A percentile compares a stretch with the other conserved stretches of the same genome.
phyloP scores from a whole-genome alignment of 768 basidiomycete genomes.

The Lentinula aciculospora region DNA sequence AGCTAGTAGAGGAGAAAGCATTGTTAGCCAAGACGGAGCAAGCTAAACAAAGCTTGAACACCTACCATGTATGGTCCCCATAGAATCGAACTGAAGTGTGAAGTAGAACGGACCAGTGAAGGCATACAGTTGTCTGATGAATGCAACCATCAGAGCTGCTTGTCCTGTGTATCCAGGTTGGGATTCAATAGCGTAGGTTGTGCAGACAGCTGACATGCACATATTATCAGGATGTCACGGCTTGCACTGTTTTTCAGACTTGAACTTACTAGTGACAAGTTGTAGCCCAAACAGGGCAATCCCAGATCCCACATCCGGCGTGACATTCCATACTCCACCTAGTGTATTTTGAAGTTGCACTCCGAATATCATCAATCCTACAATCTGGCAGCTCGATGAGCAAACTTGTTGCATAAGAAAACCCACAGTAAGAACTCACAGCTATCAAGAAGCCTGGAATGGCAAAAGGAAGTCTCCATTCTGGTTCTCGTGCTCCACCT shows the following conservation, averaged over 20 bases:
- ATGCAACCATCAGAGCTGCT: constrained; percentile 1
- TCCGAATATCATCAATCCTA: constrained; percentile 2
- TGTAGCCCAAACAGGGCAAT: constrained; percentile 2
- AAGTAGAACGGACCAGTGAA: constrained; percentile 6
- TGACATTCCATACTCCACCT: constrained; percentile 4
- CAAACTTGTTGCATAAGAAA: too few relatives aligned
- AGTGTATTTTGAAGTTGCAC: not conserved
- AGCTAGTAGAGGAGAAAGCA: not conserved
- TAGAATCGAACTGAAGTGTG: not conserved
- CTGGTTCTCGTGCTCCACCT: not conserved
- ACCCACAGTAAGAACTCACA: not conserved
- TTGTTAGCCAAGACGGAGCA: not conserved
- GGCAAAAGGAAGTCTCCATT: constrained; percentile 2
- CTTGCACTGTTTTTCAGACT: too few relatives aligned
- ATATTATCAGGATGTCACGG: too few relatives aligned
- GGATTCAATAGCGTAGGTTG: constrained; percentile 6
- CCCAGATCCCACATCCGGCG: constrained; percentile 4
- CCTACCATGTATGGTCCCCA: not conserved
- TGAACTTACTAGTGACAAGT: constrained; percentile 1
- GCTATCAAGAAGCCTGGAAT: constrained; percentile 1
- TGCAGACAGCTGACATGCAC: constrained; percentile 3
- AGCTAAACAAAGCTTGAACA: not conserved
- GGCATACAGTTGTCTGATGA: constrained; percentile 5
- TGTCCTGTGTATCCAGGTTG: not conserved
- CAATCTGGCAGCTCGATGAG: not conserved